phyloP scores from a whole-genome alignment of 2,329 filamentous ascomycete species.

The Huntiella decipiens region DNA sequence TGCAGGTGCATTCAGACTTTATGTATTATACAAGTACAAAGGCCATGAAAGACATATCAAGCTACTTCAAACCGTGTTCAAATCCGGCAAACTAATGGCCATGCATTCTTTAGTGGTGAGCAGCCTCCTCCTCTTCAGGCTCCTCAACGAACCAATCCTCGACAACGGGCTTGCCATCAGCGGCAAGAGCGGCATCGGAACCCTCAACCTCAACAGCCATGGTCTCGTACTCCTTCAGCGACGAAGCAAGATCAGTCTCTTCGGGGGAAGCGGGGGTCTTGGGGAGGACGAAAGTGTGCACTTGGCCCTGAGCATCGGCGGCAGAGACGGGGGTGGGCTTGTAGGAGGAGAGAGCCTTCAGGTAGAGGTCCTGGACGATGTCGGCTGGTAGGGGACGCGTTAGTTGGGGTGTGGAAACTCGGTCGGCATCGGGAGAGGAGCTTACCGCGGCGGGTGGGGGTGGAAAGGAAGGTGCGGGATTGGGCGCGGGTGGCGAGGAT shows the following conservation, averaged over 20 bases:
- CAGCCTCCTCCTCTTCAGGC: constrained; percentile 33
- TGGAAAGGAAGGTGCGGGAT: constrained; percentile 39
- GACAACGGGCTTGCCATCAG: constrained; percentile 35
- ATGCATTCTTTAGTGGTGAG: constrained; percentile 24
- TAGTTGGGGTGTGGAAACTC: constrained; percentile 14
- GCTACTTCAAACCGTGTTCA: too few species aligned
- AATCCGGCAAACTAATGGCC: too few species aligned
- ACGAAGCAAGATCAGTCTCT: constrained; percentile 79
- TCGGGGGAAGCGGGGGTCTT: constrained; percentile 75
- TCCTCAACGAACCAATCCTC: constrained; percentile 74
- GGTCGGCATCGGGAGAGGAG: constrained; percentile 12
- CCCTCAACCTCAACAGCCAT: constrained; percentile 92
- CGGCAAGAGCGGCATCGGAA: constrained; percentile 44
- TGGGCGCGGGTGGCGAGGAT: constrained; percentile 18
- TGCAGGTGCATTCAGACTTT: too few species aligned
- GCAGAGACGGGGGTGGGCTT: constrained; percentile 72
- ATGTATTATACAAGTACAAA: too few species aligned
- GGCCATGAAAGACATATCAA: too few species aligned
- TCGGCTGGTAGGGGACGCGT: constrained; percentile 44
- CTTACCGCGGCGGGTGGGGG: constrained; percentile 43
- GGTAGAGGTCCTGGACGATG: constrained; percentile 93
- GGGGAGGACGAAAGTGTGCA: constrained; percentile 70
- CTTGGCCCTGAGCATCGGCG: constrained; percentile 72
- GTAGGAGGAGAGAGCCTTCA: constrained; percentile 89
- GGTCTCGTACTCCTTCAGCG: constrained; percentile 83